Conservation (phyloP, 2,329 filamentous ascomycete species). For the Elsinoe ampelina region DNA sequence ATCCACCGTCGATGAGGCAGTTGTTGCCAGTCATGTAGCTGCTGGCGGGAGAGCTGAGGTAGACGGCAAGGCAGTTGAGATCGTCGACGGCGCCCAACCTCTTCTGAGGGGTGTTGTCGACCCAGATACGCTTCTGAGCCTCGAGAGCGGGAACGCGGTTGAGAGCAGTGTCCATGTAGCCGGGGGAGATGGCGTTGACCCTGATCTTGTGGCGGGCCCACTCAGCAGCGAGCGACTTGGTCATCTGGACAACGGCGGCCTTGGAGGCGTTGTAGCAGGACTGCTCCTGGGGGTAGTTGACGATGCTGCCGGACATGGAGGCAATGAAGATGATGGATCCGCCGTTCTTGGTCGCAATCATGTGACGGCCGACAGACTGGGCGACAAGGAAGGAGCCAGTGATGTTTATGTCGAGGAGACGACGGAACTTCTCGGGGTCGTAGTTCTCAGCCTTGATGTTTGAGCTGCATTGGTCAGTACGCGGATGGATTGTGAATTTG, state of each 20-base stretch:
- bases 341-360: slow-evolving; percentile 62
- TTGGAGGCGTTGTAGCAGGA: slow-evolving; percentile 77
- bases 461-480: slow-evolving; percentile 38
- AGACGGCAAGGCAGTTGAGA: slow-evolving; percentile 67
- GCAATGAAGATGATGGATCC: slow-evolving; percentile 68
- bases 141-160: slow-evolving; percentile 71
- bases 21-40: slow-evolving; percentile 71
- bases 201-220: slow-evolving; percentile 75
- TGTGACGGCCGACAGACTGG: slow-evolving; percentile 45
- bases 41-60: slow-evolving; percentile 63
- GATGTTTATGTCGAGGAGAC: slow-evolving; percentile 73
- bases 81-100: slow-evolving; percentile 65
- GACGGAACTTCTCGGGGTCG: slow-evolving; percentile 65
- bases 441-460: slow-evolving; percentile 77
- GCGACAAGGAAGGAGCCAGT: slow-evolving; percentile 70
- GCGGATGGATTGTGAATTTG: neutral
- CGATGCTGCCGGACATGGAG: slow-evolving; percentile 46
- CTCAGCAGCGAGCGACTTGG: slow-evolving; percentile 72
- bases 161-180: slow-evolving; percentile 78
- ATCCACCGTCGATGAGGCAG: slow-evolving; percentile 61
- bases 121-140: slow-evolving; percentile 76
- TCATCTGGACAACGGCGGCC: slow-evolving; percentile 68
- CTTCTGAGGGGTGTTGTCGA: slow-evolving; percentile 61
- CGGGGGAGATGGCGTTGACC: slow-evolving; percentile 75
- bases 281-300: slow-evolving; percentile 60